Conservation (phyloP, 1,284 basidiomycete genomes). For the Puccinia coronata region DNA sequence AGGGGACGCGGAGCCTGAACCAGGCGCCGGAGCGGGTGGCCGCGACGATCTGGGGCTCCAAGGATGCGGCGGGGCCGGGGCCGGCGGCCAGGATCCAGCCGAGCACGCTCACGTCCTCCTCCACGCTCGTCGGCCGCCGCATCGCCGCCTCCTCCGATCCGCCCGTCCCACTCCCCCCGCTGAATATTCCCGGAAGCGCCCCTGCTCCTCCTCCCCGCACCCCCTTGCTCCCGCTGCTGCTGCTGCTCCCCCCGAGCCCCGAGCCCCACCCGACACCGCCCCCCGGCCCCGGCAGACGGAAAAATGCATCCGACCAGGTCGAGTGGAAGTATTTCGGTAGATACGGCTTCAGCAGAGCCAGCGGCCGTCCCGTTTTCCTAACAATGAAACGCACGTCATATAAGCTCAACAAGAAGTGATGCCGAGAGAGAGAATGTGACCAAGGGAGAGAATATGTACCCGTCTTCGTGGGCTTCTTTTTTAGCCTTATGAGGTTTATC, state of each 20-base stretch:
- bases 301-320: slow-evolving; percentile 89
- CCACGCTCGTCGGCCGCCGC: slow-evolving; percentile 49
- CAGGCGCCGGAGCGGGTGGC: slow-evolving; percentile 47
- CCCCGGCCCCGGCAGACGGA: slow-evolving; percentile 71
- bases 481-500: slow-evolving; percentile 51
- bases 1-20: slow-evolving; percentile 34
- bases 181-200: slow-evolving; percentile 48
- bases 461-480: slow-evolving; percentile 55
- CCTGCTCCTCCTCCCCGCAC: slow-evolving; percentile 39
- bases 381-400: slow-evolving; percentile 4
- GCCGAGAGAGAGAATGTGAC: background rate
- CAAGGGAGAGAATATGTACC: too few relatives aligned
- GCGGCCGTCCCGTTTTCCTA: slow-evolving; percentile 51
- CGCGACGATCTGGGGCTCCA: slow-evolving; percentile 46
- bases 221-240: too few relatives aligned
- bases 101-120: slow-evolving; percentile 54
- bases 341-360: slow-evolving; percentile 57
- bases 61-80: background rate
- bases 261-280: slow-evolving; percentile 29
- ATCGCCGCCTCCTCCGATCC: background rate
- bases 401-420: background rate
- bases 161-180: background rate
- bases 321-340: slow-evolving; percentile 90
- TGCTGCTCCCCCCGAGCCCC: too few relatives aligned
- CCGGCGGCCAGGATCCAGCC: slow-evolving; percentile 50